Base-by-base conservation (phyloP, 192 early-diverging fungal genomes). In the Podila epicladia region DNA sequence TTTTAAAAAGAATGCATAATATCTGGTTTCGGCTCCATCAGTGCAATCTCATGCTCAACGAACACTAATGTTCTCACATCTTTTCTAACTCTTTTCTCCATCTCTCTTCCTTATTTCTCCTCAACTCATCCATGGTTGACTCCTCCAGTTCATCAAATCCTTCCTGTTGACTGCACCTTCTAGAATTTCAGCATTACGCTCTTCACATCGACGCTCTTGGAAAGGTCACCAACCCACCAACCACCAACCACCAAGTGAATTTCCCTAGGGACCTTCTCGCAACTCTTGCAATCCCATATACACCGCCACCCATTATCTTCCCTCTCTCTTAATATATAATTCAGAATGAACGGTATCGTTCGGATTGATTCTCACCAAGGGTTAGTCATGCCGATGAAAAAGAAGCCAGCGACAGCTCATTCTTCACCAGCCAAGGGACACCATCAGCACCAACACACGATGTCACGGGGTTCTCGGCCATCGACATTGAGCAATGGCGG, bases 281-380 rank as follows among this genome's bases (percentile, higher is more conserved):
- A 45, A 15, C 15, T 15, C 8, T 45, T 45, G 15, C 13, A 45
- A 45, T 17, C 41, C 13, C 41, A 45, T 15, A 55, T 24, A 55
- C 6, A 22, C 6, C n/a, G 2, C 22, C 8, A 5, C 53, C 53
- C 53, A n/a, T 53, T 32, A 9, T 13, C 33, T 17, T 4, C 33
- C 53, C 11, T 17, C 37, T 38, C 24, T 50, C 64, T 12, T 50
- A 19, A 19, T 33, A 26, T 19, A 19, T 20, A 29, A 55, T 33
- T 61, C 41, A 80, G 19, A 4, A 80, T 80, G 77, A 80, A 80
- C 51, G 71, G 77, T 22, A 73, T 80, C 24, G 66, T 80, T 57
- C 77, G 77, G 48, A 64, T 80, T 49, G 77, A 80, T 58, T 72
- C 77, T 26, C 71, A 80, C 51, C 77, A 80, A 69, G 77, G 77